Percentiles rank a stretch among this genome's conserved stretches.
Conservation (phyloP, 495 filamentous ascomycete genomes). For the Aspergillus nanangensis region DNA sequence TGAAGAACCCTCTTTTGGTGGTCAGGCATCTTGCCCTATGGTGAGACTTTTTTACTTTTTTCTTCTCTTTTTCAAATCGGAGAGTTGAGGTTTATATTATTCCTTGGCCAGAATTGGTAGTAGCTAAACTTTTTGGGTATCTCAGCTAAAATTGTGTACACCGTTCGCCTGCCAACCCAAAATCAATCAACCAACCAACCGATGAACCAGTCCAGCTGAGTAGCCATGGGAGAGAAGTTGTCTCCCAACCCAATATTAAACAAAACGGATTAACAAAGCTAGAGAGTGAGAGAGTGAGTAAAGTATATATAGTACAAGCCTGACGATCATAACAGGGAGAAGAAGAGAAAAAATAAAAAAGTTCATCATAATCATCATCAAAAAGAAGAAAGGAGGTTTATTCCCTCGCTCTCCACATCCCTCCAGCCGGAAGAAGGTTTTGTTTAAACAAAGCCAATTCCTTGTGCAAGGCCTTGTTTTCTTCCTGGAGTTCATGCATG, state of each 20-base stretch:
- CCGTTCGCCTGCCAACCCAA: too few species aligned
- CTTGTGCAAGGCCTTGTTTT: conserved; percentile 35
- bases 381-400: not conserved
- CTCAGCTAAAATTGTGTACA: too few species aligned
- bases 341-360: not conserved
- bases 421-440: conserved; percentile 23
- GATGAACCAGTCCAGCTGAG: too few species aligned
- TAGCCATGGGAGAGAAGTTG: too few species aligned
- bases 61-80: too few species aligned
- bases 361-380: not conserved
- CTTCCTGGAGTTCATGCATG: conserved; percentile 50
- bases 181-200: too few species aligned
- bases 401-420: conserved; percentile 23
- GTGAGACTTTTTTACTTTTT: too few species aligned
- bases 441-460: conserved; percentile 35
- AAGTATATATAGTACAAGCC: not conserved
- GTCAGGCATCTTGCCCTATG: too few species aligned
- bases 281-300: not conserved
- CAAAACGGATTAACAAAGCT: conserved; percentile 6
- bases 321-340: not conserved
- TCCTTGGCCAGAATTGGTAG: too few species aligned
- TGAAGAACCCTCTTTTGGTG: too few species aligned
- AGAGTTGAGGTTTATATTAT: too few species aligned
- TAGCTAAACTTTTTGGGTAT: too few species aligned
- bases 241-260: conserved; percentile 6